These are phyloP conservation scores for Talaromyces marneffei DNA, from an alignment of 2,329 filamentous ascomycete species.

Conservation along the genomic window DNA sequence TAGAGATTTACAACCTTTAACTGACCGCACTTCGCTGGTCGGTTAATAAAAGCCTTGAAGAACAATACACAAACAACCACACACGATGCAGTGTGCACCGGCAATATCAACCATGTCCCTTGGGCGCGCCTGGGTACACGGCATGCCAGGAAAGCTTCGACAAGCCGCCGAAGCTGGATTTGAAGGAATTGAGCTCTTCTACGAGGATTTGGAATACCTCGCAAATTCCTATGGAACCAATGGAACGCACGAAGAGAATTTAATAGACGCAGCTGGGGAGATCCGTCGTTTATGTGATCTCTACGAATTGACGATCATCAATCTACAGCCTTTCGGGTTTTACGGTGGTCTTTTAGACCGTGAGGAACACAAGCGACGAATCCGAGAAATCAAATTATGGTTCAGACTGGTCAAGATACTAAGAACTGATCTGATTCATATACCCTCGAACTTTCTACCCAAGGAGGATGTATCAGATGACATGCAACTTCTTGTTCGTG, in stretches of 20 bases:
- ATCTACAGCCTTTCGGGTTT: constrained; percentile 66
- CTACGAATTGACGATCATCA: constrained; percentile 27
- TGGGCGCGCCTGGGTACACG: constrained; percentile 64
- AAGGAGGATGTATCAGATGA: constrained; percentile 34
- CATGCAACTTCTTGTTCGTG: constrained; percentile 51
- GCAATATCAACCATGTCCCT: constrained; percentile 70
- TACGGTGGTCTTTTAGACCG: constrained; percentile 65
- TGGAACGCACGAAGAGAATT: constrained; percentile 38
- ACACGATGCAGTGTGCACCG: constrained; percentile 28
- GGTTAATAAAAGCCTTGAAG: background rate
- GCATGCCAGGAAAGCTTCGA: constrained; percentile 59
- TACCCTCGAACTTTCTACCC: constrained; percentile 64
- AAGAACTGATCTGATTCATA: constrained; percentile 58
- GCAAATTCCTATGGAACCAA: constrained; percentile 41
- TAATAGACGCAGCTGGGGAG: constrained; percentile 52
- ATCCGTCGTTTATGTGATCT: constrained; percentile 46
- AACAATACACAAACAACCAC: background rate
- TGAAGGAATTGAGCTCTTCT: constrained; percentile 68
- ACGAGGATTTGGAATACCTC: constrained; percentile 65
- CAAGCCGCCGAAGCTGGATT: constrained; percentile 61
- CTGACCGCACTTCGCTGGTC: background rate
- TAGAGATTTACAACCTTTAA: background rate
- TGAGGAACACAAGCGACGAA: constrained; percentile 42
- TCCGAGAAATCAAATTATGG: constrained; percentile 58
- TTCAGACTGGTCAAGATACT: constrained; percentile 57